A percentile compares a stretch with the other conserved stretches of the same genome.
phyloP scores from a whole-genome alignment of 163 green algal species.

The Scenedesmus sp. region DNA sequence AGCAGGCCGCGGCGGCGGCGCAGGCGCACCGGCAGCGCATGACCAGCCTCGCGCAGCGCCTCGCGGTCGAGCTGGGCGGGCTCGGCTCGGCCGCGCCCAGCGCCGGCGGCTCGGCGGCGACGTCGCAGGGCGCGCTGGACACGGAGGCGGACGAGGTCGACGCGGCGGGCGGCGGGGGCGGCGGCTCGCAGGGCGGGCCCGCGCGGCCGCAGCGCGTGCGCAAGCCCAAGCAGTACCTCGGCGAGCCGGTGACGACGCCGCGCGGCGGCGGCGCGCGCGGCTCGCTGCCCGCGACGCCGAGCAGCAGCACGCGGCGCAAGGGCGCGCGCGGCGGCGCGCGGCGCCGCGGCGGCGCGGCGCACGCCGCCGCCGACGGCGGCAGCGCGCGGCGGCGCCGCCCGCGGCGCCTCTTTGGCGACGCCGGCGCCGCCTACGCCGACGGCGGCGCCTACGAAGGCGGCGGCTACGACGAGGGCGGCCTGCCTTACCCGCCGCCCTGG shows the following conservation, averaged over 20 bases:
- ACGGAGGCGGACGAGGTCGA: slow-evolving; percentile 2
- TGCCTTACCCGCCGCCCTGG: too few relatives aligned
- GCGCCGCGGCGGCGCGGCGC: neutral
- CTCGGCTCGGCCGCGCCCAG: neutral
- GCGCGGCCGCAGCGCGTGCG: slow-evolving; percentile 17
- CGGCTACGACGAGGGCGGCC: neutral
- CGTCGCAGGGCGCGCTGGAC: neutral
- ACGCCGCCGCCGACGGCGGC: slow-evolving; percentile 3
- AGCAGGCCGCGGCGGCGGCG: neutral
- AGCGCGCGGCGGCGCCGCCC: slow-evolving; percentile 21
- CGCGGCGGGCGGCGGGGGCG: neutral
- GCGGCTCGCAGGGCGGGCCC: neutral
- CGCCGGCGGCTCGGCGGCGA: neutral
- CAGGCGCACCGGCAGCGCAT: neutral
- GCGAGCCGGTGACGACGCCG: slow-evolving; percentile 4
- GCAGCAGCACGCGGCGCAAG: neutral
- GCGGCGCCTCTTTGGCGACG: slow-evolving; percentile 27
- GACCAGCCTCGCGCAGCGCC: slow-evolving; percentile 9
- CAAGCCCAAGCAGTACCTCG: slow-evolving; percentile 39
- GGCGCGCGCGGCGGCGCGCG: neutral
- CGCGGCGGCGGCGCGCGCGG: neutral
- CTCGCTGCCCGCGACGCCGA: slow-evolving; percentile 25
- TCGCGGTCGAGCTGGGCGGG: slow-evolving; percentile 14
- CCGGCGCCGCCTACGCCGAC: neutral
- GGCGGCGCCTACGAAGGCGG: neutral